Evolutionary conservation across 106 monocot species (phyloP), one percentile per base, ranked within the genome.

Genomic region (Acanthochlamys bracteata): DNA sequence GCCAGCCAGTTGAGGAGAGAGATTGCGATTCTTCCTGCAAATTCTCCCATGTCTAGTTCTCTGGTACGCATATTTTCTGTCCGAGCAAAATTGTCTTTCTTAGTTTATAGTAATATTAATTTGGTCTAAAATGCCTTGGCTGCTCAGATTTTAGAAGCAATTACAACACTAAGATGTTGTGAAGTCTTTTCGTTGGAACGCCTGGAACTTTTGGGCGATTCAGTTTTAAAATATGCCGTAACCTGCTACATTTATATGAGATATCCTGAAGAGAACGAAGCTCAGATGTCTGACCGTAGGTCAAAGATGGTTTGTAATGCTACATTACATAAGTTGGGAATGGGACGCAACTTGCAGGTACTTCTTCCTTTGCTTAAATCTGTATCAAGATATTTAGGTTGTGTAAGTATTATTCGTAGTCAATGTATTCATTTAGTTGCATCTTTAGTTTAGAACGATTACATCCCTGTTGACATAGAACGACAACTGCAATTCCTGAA

Each of bases 161-260:
- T 98, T 39, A 88, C 96, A 19, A 88, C 96, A 57, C 24, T 69
- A 41, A 69, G 91, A 88, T 85, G 88, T 71, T 73, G 76, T 51
- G 96, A 98, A 63, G 76, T 79, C 55, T 98, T 98, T 74, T 91
- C 85, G 33, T 53, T 85, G 68, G 96, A 98, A 73, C 88, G 96
- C 39, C 64, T 98, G 46, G 96, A 98, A 71, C 78, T 88, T 53
- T 59, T 98, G 53, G 96, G 96, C 21, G 96, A 98, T 75, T 98
- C 96, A 49, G 83, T 96, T 6, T 65, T 98, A 61, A 98, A 98
- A 73, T 98, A 88, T 79, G 73, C 81, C 40, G 80, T 92, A 24
- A 86, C 85, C 61, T 88, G 85, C 63, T 55, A 66, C 71, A 74
- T 98, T 26, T 98, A 76, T 72, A 51, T 98, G 41, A 91, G 76